phyloP scores from a whole-genome alignment of 225 moss, liverwort and hornwort genomes.

The Sphagnum tenellum region DNA sequence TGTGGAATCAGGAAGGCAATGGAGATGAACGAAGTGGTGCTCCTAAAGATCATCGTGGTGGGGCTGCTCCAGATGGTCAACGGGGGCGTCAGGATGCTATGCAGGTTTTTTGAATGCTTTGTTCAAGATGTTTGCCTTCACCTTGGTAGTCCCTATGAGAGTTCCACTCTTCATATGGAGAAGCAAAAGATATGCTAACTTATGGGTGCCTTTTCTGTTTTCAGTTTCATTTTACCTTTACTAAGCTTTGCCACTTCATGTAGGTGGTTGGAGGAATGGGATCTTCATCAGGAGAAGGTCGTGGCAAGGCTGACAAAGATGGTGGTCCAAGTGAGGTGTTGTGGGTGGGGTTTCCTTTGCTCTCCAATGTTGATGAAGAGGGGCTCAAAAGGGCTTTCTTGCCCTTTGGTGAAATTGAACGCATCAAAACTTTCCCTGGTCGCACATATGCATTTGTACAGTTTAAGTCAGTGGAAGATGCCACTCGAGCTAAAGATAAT shows the following conservation, averaged over 20 bases:
- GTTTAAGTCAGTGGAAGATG: constrained; percentile 84
- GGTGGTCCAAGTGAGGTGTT: constrained; percentile 92
- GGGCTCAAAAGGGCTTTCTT: constrained; percentile 86
- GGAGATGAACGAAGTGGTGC: constrained; percentile 11
- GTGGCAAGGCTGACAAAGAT: constrained; percentile 72
- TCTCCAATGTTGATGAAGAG: constrained; percentile 95
- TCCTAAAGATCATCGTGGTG: constrained; percentile 4
- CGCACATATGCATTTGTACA: constrained; percentile 98
- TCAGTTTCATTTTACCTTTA: too few species aligned
- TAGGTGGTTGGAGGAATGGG: constrained; percentile 34
- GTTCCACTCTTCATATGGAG: too few species aligned
- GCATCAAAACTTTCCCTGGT: constrained; percentile 95
- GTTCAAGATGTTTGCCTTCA: too few species aligned
- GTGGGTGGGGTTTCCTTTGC: constrained; percentile 93
- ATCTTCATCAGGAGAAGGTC: constrained; percentile 13
- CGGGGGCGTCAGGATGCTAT: constrained; percentile 7
- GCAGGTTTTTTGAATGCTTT: neutral
- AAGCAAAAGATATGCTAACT: too few species aligned
- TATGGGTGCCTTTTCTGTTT: too few species aligned
- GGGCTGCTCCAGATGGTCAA: constrained; percentile 9
- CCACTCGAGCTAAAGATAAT: constrained; percentile 75
- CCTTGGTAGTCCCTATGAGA: too few species aligned
- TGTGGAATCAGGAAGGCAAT: neutral
- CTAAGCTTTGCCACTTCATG: neutral
- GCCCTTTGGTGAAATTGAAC: constrained; percentile 84